Conservation (phyloP, 2,329 filamentous ascomycete genomes). For the Colletotrichum musicola region DNA sequence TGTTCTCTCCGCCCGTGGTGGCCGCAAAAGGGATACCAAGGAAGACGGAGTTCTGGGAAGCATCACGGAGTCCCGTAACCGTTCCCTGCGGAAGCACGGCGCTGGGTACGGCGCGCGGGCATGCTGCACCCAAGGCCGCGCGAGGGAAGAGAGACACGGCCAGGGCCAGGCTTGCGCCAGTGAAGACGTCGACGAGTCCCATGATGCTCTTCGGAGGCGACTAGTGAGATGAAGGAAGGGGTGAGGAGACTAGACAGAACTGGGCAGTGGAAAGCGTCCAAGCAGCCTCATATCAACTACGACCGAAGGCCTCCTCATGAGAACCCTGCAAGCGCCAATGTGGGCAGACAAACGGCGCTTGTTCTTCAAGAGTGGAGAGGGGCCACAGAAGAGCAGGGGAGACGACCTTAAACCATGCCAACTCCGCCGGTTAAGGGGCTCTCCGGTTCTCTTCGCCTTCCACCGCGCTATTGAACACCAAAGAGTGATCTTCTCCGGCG, state of each 20-base stretch:
- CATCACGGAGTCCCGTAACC: conserved; percentile 52
- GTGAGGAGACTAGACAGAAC: conserved; percentile 23
- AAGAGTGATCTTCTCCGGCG: conserved; percentile 11
- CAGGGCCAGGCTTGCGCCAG: conserved; percentile 18
- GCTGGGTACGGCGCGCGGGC: conserved; percentile 7
- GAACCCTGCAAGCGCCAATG: conserved; percentile 1
- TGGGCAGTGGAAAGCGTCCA: conserved; percentile 4
- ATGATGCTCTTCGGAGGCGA: conserved; percentile 18
- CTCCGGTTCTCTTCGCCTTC: background rate
- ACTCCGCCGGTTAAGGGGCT: conserved; percentile 15
- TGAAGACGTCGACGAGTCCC: conserved; percentile 24
- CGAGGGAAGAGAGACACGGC: conserved; percentile 13
- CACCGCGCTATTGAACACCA: conserved; percentile 5
- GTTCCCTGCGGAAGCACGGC: conserved; percentile 46
- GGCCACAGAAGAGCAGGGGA: conserved; percentile 3
- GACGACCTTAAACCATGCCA: background rate
- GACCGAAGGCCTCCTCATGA: conserved; percentile 10
- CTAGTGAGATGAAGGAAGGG: conserved; percentile 16
- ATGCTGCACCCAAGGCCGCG: conserved; percentile 7
- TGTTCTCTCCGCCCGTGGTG: conserved; percentile 54
- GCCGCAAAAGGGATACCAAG: conserved; percentile 55
- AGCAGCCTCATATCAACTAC: conserved; percentile 20
- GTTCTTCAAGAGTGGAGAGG: conserved; percentile 15
- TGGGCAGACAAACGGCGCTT: conserved; percentile 20
- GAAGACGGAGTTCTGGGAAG: conserved; percentile 49